These are phyloP conservation scores for Candolleomyces eurysporus DNA, from an alignment of 768 basidiomycete species.

Conservation along the genomic window DNA sequence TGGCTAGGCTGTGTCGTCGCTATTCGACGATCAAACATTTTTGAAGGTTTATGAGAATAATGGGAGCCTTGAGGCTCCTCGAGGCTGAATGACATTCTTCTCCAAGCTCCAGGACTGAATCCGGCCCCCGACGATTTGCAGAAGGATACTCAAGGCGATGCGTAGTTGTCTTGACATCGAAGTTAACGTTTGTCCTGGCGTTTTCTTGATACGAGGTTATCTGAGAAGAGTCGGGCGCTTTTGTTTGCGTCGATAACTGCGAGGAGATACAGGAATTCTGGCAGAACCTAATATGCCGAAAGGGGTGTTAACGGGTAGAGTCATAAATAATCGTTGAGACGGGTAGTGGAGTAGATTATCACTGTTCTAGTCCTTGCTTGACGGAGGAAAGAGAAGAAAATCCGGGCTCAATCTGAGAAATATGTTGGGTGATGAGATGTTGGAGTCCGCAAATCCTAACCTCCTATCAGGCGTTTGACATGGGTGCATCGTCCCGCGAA, in stretches of 20 bases:
- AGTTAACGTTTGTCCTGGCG: too few species aligned
- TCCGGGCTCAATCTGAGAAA: too few species aligned
- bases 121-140: too few species aligned
- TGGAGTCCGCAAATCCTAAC: too few species aligned
- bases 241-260: too few species aligned
- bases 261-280: neutral
- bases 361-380: too few species aligned
- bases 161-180: neutral
- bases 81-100: neutral
- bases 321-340: neutral
- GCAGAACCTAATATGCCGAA: neutral
- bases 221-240: too few species aligned
- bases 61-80: neutral
- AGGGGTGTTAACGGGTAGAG: neutral
- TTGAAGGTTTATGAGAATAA: neutral
- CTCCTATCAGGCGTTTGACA: too few species aligned
- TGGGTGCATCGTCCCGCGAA: too few species aligned
- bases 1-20: constrained; percentile 7
- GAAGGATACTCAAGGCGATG: neutral
- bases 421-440: neutral
- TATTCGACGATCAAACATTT: constrained; percentile 6
- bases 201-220: too few species aligned
- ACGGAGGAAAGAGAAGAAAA: too few species aligned
- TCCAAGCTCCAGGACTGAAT: neutral
- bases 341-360: neutral